phyloP scores from a whole-genome alignment of 495 filamentous ascomycete species.

The Coniosporium apollinis region DNA sequence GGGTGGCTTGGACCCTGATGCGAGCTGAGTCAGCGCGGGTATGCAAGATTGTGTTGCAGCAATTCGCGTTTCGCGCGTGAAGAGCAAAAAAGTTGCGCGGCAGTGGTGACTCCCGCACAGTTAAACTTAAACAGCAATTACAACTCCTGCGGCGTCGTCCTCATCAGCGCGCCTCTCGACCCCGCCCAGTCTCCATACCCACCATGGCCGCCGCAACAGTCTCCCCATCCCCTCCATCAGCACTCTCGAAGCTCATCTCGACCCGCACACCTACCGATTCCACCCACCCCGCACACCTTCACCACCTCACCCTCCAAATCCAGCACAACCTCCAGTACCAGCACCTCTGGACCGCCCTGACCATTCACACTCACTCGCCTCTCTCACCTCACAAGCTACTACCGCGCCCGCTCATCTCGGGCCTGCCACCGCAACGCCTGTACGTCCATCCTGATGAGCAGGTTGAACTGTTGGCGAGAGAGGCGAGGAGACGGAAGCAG shows the following conservation, averaged over 20 bases:
- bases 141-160: no score
- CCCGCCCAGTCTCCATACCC: not conserved
- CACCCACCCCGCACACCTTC: conserved; percentile 16
- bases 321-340: conserved; percentile 71
- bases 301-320: conserved; percentile 46
- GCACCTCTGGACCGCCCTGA: conserved; percentile 66
- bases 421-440: conserved; percentile 68
- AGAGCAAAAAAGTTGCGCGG: no score
- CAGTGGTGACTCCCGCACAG: no score
- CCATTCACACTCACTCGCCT: conserved; percentile 39
- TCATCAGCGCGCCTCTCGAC: no score
- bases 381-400: conserved; percentile 17
- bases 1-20: no score
- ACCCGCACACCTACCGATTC: conserved; percentile 10
- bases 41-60: no score
- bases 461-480: conserved; percentile 49
- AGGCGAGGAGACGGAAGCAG: conserved; percentile 5
- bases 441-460: conserved; percentile 93
- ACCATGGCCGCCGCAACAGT: not conserved
- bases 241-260: conserved; percentile 18
- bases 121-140: no score
- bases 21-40: no score
- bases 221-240: conserved; percentile 9
- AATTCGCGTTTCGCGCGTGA: no score
- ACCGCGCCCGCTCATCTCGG: conserved; percentile 56